Evolutionary conservation across 257 asterid genomes (phyloP).

Genomic region (Fraxinus anomala): DNA sequence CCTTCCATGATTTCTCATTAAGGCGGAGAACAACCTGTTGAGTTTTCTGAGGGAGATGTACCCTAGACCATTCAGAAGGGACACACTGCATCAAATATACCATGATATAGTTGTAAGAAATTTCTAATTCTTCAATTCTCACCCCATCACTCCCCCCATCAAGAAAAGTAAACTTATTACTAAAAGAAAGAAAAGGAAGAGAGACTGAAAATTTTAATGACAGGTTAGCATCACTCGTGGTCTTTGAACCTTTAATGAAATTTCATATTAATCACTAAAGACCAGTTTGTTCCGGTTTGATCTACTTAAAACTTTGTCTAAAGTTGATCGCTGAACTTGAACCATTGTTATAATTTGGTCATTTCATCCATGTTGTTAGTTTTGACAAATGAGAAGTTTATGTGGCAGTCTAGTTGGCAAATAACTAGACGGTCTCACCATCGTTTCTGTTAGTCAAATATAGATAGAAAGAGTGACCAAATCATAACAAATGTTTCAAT

Average conservation of each 20-base stretch:
- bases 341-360: background rate
- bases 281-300: too few relatives aligned
- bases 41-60: slow-evolving; percentile 27
- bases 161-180: background rate
- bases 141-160: background rate
- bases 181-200: background rate
- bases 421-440: too few relatives aligned
- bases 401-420: background rate
- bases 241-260: background rate
- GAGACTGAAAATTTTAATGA: background rate
- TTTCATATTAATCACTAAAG: too few relatives aligned
- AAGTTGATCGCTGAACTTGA: background rate
- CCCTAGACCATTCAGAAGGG: slow-evolving; percentile 40
- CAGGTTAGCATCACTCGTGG: background rate
- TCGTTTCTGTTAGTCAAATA: background rate
- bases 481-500: background rate
- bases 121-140: background rate
- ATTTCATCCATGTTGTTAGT: background rate
- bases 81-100: slow-evolving; percentile 32
- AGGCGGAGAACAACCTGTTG: slow-evolving; percentile 22
- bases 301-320: background rate
- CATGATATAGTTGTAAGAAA: background rate
- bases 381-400: background rate
- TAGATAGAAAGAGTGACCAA: background rate
- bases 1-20: slow-evolving; percentile 28